Conservation (phyloP, 768 basidiomycete genomes). For the Tricholoma hemisulphureum region DNA sequence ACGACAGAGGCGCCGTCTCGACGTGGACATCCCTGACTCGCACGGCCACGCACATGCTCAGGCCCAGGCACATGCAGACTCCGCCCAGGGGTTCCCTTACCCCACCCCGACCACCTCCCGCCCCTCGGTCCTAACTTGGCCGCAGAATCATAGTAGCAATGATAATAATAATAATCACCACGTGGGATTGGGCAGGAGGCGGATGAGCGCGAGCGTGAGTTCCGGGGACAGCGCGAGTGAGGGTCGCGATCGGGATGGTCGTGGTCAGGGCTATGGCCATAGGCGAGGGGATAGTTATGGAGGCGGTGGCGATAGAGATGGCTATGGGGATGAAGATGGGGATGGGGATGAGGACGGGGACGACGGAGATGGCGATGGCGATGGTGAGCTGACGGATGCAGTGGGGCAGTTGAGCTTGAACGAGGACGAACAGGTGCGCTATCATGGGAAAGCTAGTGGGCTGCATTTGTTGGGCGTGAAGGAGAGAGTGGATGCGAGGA, state of each 20-base stretch:
- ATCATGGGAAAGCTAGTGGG: slow-evolving; percentile 84
- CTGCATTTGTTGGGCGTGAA: slow-evolving; percentile 67
- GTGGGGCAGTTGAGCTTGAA: slow-evolving; percentile 86
- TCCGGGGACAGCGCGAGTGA: too few species aligned
- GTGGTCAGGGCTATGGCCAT: too few species aligned
- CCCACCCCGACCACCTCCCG: too few species aligned
- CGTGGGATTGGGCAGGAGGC: too few species aligned
- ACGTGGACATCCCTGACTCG: slow-evolving; percentile 21
- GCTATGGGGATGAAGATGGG: slow-evolving; percentile 27
- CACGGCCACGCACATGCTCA: slow-evolving; percentile 28
- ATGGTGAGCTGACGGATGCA: slow-evolving; percentile 57
- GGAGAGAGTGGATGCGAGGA: slow-evolving; percentile 60
- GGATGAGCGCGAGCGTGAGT: too few species aligned
- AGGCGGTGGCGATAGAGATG: slow-evolving; percentile 1
- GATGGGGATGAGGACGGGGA: slow-evolving; percentile 22
- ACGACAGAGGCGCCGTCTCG: neutral
- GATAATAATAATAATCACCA: too few species aligned
- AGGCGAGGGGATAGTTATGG: too few species aligned
- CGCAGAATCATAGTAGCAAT: too few species aligned
- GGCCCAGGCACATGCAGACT: too few species aligned
- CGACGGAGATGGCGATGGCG: slow-evolving; percentile 18
- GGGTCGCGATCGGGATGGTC: too few species aligned
- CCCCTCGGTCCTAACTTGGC: too few species aligned
- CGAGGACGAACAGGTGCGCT: slow-evolving; percentile 82
- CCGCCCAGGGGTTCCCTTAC: too few species aligned